These are phyloP conservation scores for Sechiopsis laciniata DNA, from an alignment of 306 rosid genomes.

Conservation along the genomic window DNA sequence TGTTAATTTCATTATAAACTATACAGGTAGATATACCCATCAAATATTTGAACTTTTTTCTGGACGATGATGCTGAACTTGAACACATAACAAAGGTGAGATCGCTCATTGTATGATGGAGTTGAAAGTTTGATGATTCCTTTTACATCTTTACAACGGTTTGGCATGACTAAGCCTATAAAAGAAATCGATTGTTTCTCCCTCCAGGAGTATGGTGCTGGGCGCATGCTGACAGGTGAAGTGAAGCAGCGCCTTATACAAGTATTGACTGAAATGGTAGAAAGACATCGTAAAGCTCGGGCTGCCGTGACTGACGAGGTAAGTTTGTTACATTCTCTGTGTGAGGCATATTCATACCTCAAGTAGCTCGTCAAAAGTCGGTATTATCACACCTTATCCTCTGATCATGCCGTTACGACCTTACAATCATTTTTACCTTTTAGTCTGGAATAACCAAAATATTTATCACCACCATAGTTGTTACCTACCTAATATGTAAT, in stretches of 20 bases:
- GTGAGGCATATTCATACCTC: not conserved
- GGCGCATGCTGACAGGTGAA: conserved; percentile 92
- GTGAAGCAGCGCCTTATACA: conserved; percentile 65
- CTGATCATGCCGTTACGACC: not conserved
- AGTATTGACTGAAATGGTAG: conserved; percentile 73
- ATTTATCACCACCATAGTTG: not conserved
- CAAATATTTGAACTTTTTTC: conserved; percentile 75
- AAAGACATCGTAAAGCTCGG: conserved; percentile 76
- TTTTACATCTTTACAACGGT: not conserved
- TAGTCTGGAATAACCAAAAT: not conserved
- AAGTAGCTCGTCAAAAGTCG: not conserved
- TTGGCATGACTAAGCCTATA: not conserved
- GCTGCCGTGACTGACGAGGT: conserved; percentile 92
- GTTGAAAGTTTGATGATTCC: not conserved
- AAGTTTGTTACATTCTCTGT: conserved; percentile 23
- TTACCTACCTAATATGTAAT: not conserved
- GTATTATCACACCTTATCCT: not conserved
- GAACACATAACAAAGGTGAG: conserved; percentile 59
- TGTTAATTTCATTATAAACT: conserved; percentile 11
- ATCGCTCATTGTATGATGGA: conserved; percentile 15
- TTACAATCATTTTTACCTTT: not conserved
- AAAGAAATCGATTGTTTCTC: not conserved
- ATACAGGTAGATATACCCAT: conserved; percentile 88
- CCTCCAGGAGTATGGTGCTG: conserved; percentile 70
- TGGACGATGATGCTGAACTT: conserved; percentile 75